Percentiles rank a stretch among this genome's conserved stretches.
Evolutionary conservation across 2,329 filamentous ascomycete genomes (phyloP).

Genomic region (Pseudophaeomoniella oleicola): DNA sequence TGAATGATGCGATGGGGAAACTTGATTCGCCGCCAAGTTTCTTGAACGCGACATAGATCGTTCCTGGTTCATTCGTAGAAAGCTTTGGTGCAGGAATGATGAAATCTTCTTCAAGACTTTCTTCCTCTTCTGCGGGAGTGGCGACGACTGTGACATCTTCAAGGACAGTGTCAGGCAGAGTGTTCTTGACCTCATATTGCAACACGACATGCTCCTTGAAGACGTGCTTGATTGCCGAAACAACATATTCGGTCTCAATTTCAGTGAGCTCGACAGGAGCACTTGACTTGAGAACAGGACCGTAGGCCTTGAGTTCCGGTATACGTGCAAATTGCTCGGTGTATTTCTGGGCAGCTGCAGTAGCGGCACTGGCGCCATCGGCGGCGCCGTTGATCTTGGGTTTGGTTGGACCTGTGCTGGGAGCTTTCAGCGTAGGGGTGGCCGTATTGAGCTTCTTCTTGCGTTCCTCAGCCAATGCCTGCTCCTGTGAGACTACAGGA

Average conservation of each 20-base stretch:
- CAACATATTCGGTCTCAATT: slow-evolving; percentile 93
- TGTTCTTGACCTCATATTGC: slow-evolving; percentile 97
- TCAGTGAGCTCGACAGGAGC: slow-evolving; percentile 79
- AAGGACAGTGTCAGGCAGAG: slow-evolving; percentile 74
- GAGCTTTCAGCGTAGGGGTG: slow-evolving; percentile 85
- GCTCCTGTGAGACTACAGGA: slow-evolving; percentile 85
- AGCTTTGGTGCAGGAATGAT: slow-evolving; percentile 81
- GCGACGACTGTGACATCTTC: slow-evolving; percentile 78
- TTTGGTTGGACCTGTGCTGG: slow-evolving; percentile 66
- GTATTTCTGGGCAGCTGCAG: slow-evolving; percentile 75
- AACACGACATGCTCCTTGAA: slow-evolving; percentile 95
- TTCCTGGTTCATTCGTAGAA: slow-evolving; percentile 71
- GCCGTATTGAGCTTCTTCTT: slow-evolving; percentile 94
- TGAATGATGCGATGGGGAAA: slow-evolving; percentile 71
- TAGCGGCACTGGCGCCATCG: slow-evolving; percentile 61
- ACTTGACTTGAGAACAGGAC: slow-evolving; percentile 83
- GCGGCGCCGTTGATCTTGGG: slow-evolving; percentile 50
- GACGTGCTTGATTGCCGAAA: slow-evolving; percentile 85
- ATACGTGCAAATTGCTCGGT: slow-evolving; percentile 75
- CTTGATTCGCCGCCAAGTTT: slow-evolving; percentile 58
- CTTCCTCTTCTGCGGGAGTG: slow-evolving; percentile 67
- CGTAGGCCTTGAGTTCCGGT: slow-evolving; percentile 82
- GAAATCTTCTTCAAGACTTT: slow-evolving; percentile 67
- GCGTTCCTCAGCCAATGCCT: slow-evolving; percentile 88
- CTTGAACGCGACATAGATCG: slow-evolving; percentile 89